Base-by-base conservation (phyloP, 139 green algal species). In the Eudorina sp. region DNA sequence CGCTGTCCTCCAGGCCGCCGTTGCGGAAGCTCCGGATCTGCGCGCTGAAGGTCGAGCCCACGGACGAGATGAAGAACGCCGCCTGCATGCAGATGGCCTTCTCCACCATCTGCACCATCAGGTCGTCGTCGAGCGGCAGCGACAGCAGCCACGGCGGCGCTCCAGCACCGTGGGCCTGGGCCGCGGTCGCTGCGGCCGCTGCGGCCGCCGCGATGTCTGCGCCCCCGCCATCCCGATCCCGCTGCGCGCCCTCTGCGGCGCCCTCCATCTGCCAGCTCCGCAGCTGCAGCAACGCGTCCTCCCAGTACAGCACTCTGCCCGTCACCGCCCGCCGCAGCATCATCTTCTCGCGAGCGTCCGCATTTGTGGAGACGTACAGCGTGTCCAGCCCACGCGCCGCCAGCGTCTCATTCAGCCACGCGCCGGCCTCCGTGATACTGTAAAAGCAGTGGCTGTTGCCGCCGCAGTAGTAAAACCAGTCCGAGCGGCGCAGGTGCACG, bases 51-150 rank as follows among this genome's bases (percentile, higher is more conserved):
- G 85, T 89, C 55, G 85, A 89, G 5, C 73, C 34, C 13, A 21
- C 16, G 36, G 85, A 78, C n/a, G 73, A 70, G 0, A 89, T 9
- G 31, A 89, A 85, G 55, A 18, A 21, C 6, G n/a, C n/a, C n/a
- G 85, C 85, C 58, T 84, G 85, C 73, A 80, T 70, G 55, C 85
- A 89, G 11, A 89, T 69, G 27, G 85, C 55, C 85, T 89, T 89
- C 73, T 89, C 85, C n/a, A 89, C 55, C 73, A 89, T 89, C 58
- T 89, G 84, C 38, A 89, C 84, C 84, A 88, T 79, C 27, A 80
- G 82, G 4, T 40, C 64, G 19, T 88, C 82, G 27, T 69, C 48
- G 45, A 79, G 82, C 2, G 82, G 66, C 46, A 88, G 48, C n/a
- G 43, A 66, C 34, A 5, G 7, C 31, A 53, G 11, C 82, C 64